phyloP scores from a whole-genome alignment of 2,329 filamentous ascomycete genomes.

The Samsoniella hepiali region DNA sequence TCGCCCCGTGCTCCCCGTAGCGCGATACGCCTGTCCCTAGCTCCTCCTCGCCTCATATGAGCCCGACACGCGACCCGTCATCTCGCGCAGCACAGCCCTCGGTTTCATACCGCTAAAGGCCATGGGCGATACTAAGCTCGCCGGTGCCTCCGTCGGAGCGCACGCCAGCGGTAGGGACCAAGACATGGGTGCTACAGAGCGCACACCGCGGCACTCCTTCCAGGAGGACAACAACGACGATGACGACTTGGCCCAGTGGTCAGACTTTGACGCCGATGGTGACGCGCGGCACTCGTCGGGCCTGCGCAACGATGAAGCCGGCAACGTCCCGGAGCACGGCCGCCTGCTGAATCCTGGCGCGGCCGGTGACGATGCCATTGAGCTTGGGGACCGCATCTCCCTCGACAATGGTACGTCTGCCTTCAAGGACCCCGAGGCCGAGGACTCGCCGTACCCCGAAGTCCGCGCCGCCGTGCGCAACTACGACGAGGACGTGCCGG shows the following conservation, averaged over 20 bases:
- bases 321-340: conserved; percentile 52
- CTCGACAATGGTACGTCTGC: conserved; percentile 27
- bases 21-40: neutral
- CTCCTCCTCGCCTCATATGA: neutral
- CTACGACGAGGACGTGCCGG: conserved; percentile 62
- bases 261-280: conserved; percentile 7
- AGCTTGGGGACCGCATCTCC: conserved; percentile 11
- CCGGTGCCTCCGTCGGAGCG: neutral
- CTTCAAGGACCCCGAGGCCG: conserved; percentile 41
- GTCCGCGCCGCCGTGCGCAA: conserved; percentile 62
- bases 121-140: conserved; percentile 5
- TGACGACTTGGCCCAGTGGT: conserved; percentile 6
- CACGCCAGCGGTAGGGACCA: conserved; percentile 13
- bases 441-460: conserved; percentile 65
- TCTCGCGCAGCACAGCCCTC: neutral
- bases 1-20: neutral
- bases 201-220: conserved; percentile 16
- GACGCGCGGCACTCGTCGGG: conserved; percentile 32
- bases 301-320: conserved; percentile 38
- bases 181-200: neutral
- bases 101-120: neutral
- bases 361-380: conserved; percentile 25
- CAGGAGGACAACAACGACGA: neutral
- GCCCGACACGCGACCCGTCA: neutral
- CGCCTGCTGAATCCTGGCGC: conserved; percentile 54